Evolutionary conservation across 2,329 filamentous ascomycete genomes (phyloP).

Genomic region (Thelonectria olida): DNA sequence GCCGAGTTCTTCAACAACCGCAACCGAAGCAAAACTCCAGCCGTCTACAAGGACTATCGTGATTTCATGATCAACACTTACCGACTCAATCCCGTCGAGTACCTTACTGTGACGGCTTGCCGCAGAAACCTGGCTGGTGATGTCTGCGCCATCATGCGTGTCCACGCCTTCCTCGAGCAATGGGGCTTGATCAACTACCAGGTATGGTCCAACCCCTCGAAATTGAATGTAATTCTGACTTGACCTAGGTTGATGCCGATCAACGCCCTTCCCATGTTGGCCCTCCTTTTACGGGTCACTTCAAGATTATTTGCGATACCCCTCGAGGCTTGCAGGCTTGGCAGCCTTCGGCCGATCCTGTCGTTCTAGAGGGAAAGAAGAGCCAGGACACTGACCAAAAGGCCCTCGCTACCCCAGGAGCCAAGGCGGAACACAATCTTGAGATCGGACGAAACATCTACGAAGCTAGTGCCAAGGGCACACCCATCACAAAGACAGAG

Average conservation of each 20-base stretch:
- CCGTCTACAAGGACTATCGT: slow-evolving; percentile 98
- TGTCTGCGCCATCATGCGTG: slow-evolving; percentile 98
- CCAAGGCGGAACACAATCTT: slow-evolving; percentile 87
- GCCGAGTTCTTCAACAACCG: slow-evolving; percentile 99
- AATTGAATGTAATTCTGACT: slow-evolving; percentile 39
- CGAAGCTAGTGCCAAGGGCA: slow-evolving; percentile 84
- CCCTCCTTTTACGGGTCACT: slow-evolving; percentile 96
- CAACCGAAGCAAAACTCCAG: slow-evolving; percentile 96
- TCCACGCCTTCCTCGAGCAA: slow-evolving; percentile 96
- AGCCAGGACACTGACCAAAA: slow-evolving; percentile 76
- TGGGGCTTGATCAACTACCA: slow-evolving; percentile 99
- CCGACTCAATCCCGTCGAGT: slow-evolving; percentile 92
- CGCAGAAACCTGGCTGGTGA: slow-evolving; percentile 94
- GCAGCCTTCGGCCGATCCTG: slow-evolving; percentile 85
- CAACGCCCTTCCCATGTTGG: slow-evolving; percentile 94
- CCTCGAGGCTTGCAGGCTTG: slow-evolving; percentile 93
- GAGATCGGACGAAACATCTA: slow-evolving; percentile 96
- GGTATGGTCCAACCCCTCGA: slow-evolving; percentile 60
- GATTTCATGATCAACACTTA: slow-evolving; percentile 99
- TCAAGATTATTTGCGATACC: slow-evolving; percentile 94
- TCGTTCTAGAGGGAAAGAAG: slow-evolving; percentile 69
- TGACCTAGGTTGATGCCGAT: slow-evolving; percentile 86
- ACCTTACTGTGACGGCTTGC: slow-evolving; percentile 96
- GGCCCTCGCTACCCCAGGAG: slow-evolving; percentile 70
- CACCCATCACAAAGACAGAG: slow-evolving; percentile 74